Conservation (phyloP, 495 filamentous ascomycete genomes). For the Lindgomyces ingoldianus region DNA sequence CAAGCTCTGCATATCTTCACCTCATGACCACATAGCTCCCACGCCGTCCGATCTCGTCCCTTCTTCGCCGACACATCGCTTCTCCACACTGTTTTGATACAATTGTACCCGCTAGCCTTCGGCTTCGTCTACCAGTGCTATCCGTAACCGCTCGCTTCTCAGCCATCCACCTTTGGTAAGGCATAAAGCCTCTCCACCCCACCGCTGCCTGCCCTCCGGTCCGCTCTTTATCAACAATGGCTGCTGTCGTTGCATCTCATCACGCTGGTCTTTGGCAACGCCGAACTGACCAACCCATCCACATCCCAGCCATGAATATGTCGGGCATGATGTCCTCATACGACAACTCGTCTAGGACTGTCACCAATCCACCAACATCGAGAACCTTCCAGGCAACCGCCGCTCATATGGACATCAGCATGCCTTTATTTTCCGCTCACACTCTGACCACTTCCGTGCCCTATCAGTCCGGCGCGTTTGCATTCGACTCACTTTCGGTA, state of each 20-base stretch:
- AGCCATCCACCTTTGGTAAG: conserved; percentile 19
- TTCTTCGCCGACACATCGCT: conserved; percentile 19
- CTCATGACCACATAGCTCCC: conserved; percentile 38
- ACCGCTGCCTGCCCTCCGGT: neutral
- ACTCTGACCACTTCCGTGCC: conserved; percentile 33
- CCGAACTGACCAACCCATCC: conserved; percentile 31
- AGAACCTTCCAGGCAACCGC: conserved; percentile 32
- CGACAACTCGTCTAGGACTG: conserved; percentile 31
- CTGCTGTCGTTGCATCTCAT: conserved; percentile 38
- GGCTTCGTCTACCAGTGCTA: conserved; percentile 14
- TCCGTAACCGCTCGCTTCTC: conserved; percentile 21
- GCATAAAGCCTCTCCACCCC: conserved; percentile 29
- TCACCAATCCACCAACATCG: conserved; percentile 24
- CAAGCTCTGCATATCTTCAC: conserved; percentile 36
- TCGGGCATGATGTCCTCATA: conserved; percentile 32
- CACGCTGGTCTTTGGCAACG: conserved; percentile 39
- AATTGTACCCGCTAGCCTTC: conserved; percentile 31
- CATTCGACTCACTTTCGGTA: conserved; percentile 36
- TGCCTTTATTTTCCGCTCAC: conserved; percentile 36
- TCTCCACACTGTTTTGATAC: conserved; percentile 32
- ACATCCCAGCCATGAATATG: conserved; percentile 38
- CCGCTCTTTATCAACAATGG: conserved; percentile 34
- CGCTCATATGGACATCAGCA: conserved; percentile 37
- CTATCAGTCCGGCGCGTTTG: conserved; percentile 38
- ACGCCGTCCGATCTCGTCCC: conserved; percentile 28